These are phyloP conservation scores for Xylariaceae sp. DNA, from an alignment of 2,329 filamentous ascomycete genomes.

Conservation along the genomic window DNA sequence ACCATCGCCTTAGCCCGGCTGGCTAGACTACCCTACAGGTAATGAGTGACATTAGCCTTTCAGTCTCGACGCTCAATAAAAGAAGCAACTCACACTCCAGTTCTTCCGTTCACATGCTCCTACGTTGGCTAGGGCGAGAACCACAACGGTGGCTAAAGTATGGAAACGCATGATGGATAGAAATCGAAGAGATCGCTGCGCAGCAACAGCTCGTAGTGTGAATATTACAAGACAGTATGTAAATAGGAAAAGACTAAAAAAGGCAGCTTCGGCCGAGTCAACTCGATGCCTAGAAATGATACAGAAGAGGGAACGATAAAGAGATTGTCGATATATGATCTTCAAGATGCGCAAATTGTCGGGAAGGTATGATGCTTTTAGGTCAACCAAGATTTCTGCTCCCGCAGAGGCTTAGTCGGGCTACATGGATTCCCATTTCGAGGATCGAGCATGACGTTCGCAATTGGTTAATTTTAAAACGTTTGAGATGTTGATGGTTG, in stretches of 20 bases:
- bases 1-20: conserved; percentile 17
- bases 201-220: neutral
- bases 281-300: neutral
- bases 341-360: neutral
- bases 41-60: neutral
- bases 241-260: neutral
- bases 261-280: neutral
- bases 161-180: conserved; percentile 15
- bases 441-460: neutral
- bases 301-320: neutral
- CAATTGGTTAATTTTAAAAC: neutral
- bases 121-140: conserved; percentile 6
- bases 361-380: neutral
- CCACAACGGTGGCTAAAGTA: conserved; percentile 6
- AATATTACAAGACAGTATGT: neutral
- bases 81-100: conserved; percentile 12
- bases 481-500: neutral
- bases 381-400: neutral
- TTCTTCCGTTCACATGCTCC: conserved; percentile 5
- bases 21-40: conserved; percentile 18
- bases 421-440: neutral
- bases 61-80: too few species aligned
- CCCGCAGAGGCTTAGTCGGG: neutral
- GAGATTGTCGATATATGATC: neutral
- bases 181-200: neutral